A percentile compares a stretch with the other conserved stretches of the same genome.
Conservation (phyloP, 2,329 filamentous ascomycete genomes). For the Colletotrichum lindemuthianum region DNA sequence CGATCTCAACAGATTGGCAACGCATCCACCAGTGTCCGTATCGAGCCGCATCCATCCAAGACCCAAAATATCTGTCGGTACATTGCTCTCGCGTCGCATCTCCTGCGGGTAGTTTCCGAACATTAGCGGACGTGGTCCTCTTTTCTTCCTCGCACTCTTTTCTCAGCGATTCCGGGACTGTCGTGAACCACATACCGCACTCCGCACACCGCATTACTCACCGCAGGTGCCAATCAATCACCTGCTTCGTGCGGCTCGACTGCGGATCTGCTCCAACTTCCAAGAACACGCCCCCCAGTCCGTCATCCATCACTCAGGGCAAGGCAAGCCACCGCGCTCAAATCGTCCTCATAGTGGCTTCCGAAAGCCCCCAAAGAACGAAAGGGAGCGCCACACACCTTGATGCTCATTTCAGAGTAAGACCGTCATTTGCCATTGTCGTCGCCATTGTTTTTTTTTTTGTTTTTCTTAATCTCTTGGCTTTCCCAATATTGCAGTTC, state of each 20-base stretch:
- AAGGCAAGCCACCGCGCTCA: slow-evolving; percentile 1
- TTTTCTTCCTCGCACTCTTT: slow-evolving; percentile 5
- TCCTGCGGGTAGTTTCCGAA: slow-evolving; percentile 21
- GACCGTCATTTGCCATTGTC: slow-evolving; percentile 29
- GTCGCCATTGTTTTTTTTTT: neutral
- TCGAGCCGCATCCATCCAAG: neutral
- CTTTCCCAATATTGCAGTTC: neutral
- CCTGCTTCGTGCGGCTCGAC: neutral
- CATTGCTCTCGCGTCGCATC: slow-evolving; percentile 1
- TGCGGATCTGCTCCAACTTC: neutral
- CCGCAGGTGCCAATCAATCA: too few species aligned
- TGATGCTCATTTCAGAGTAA: slow-evolving; percentile 45
- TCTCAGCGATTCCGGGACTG: too few species aligned
- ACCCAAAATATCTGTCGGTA: neutral
- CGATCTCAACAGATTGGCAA: slow-evolving; percentile 24
- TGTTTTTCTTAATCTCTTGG: slow-evolving; percentile 4
- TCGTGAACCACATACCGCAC: neutral
- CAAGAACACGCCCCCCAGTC: slow-evolving; percentile 1
- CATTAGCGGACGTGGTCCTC: slow-evolving; percentile 21
- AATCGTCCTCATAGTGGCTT: slow-evolving; percentile 2
- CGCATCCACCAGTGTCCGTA: neutral
- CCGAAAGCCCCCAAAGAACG: slow-evolving; percentile 2
- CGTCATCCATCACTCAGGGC: neutral
- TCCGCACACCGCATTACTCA: slow-evolving; percentile 3
- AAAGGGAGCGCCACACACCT: slow-evolving; percentile 31